Evolutionary conservation across 768 basidiomycete species (phyloP), one percentile per base, ranked within the genome.

Genomic region (Tulasnella sp.): DNA sequence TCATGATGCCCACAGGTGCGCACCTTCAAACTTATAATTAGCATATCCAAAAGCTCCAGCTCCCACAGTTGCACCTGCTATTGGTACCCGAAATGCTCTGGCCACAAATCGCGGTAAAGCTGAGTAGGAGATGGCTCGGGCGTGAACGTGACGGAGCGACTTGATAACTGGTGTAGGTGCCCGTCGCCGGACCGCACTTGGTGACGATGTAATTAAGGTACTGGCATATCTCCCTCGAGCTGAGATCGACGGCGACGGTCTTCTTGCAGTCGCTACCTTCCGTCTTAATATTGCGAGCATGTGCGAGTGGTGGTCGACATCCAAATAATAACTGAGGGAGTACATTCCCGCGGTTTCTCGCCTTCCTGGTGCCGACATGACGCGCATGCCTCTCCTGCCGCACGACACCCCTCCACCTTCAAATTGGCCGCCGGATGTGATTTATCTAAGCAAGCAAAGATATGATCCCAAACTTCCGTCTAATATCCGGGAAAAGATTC

Each of bases 1-100:
- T 7, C 34, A 41, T 67, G 68, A 70, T 36, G 37, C 29, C 42
- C n/a, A 9, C 22, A 11, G 44, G 70, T 39, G 80, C 85, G 75
- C 74, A 94, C 95, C 93, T 83, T 98, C 95, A 77, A 96, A 89
- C 82, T 95, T 95, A 83, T 96, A 96, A 79, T 96, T 95, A 26
- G 94, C 95, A 81, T 97, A 98, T 5, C 92, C 93, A 72, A 96
- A 82, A 0, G 93, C 90, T 11, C 95, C 95, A 0, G 91, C 95
- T 4, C 95, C 95, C 32, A 95, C 86, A 1, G 93, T 93, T 40
- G 89, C 90, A 6, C 91, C 94, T 17, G 93, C 94, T 73, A 94
- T 85, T 34, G 95, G 95, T 0, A 97, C 88, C 67, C 90, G 84
- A 77, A 97, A 94, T 0, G 94, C 94, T 62, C 93, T 85, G 0